Evolutionary conservation across 2,329 filamentous ascomycete species (phyloP).

Genomic region (Calonectria fujianensis): DNA sequence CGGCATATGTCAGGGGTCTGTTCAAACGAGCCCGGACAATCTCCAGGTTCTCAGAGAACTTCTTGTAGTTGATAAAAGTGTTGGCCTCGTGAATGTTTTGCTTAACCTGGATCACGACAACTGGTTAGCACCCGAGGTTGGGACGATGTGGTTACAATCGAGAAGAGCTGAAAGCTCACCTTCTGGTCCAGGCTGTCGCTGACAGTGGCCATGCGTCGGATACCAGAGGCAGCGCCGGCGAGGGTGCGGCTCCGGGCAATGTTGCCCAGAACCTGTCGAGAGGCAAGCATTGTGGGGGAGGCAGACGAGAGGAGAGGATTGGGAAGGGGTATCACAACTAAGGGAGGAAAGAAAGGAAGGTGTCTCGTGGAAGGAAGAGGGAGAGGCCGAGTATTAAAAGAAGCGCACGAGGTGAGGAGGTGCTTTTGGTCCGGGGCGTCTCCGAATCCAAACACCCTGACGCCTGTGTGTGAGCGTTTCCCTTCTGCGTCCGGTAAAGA

Average conservation of each 20-base stretch:
- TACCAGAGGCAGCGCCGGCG: conserved; percentile 74
- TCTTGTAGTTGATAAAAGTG: conserved; percentile 99
- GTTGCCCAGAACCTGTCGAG: conserved; percentile 81
- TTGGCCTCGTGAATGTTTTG: conserved; percentile 98
- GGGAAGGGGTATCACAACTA: conserved; percentile 51
- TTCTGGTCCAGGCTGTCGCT: conserved; percentile 92
- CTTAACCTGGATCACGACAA: conserved; percentile 74
- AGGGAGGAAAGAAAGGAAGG: conserved; percentile 46
- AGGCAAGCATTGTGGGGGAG: conserved; percentile 77
- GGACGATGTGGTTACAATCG: not conserved
- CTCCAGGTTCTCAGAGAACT: conserved; percentile 98
- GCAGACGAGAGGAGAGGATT: conserved; percentile 54
- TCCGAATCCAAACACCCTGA: conserved; percentile 47
- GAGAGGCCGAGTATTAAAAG: conserved; percentile 56
- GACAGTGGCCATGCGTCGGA: conserved; percentile 88
- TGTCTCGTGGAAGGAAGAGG: conserved; percentile 48
- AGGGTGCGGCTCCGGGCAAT: conserved; percentile 77
- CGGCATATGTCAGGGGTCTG: conserved; percentile 93
- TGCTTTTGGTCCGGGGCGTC: conserved; percentile 52
- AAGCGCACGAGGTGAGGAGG: conserved; percentile 45
- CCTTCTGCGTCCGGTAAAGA: conserved; percentile 45
- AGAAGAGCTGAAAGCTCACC: conserved; percentile 67
- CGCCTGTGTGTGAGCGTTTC: conserved; percentile 34
- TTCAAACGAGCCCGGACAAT: conserved; percentile 93
- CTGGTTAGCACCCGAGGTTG: conserved; percentile 44